Evolutionary conservation across 768 basidiomycete species (phyloP).

Genomic region (Amanita rubescens): DNA sequence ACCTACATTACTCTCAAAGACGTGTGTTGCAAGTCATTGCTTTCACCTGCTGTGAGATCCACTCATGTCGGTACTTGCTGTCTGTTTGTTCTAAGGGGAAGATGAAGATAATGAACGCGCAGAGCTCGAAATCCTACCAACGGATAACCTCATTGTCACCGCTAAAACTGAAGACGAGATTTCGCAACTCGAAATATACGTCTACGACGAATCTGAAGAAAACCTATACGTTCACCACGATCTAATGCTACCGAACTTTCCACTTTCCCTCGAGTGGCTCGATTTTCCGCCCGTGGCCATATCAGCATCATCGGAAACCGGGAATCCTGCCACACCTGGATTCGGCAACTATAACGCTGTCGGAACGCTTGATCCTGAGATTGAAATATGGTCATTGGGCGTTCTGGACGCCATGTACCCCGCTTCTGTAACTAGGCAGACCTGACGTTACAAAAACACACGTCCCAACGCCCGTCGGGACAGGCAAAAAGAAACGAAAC

Average conservation of each 20-base stretch:
- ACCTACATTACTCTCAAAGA: slow-evolving; percentile 97
- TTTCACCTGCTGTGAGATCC: slow-evolving; percentile 5
- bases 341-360: slow-evolving; percentile 93
- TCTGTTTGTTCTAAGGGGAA: slow-evolving; percentile 34
- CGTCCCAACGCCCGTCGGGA: slow-evolving; percentile 73
- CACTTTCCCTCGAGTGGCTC: slow-evolving; percentile 98
- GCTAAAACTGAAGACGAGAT: slow-evolving; percentile 97
- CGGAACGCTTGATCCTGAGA: slow-evolving; percentile 94
- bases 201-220: slow-evolving; percentile 89
- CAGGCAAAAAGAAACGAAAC: slow-evolving; percentile 94
- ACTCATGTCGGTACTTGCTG: background rate
- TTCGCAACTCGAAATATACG: slow-evolving; percentile 91
- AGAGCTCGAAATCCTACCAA: slow-evolving; percentile 82
- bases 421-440: slow-evolving; percentile 81
- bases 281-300: slow-evolving; percentile 81
- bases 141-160: slow-evolving; percentile 87
- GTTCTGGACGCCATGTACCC: slow-evolving; percentile 93
- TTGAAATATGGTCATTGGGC: slow-evolving; percentile 98
- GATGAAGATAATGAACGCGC: slow-evolving; percentile 77
- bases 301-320: slow-evolving; percentile 18
- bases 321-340: slow-evolving; percentile 16
- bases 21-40: slow-evolving; percentile 33
- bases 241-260: slow-evolving; percentile 94
- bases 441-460: slow-evolving; percentile 79
- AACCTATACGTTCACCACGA: slow-evolving; percentile 97